Percentiles rank a stretch among this genome's conserved stretches.
These are phyloP conservation scores for Mucor plumbeus DNA, from an alignment of 371 early-diverging fungal genomes.

Conservation along the genomic window DNA sequence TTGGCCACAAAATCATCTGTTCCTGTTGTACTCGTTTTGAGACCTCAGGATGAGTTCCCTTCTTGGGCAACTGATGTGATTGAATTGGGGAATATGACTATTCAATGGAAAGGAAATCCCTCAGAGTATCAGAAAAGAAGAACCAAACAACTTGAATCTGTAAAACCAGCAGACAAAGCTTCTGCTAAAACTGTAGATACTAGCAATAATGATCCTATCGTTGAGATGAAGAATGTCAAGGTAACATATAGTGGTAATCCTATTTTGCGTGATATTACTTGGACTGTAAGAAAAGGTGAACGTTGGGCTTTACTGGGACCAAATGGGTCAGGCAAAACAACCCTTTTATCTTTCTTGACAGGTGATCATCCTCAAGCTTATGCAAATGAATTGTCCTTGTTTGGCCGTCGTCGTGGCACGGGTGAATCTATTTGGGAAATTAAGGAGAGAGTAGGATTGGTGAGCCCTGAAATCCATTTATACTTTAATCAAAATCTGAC, in stretches of 20 bases:
- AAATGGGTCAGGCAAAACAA: slow-evolving; percentile 69
- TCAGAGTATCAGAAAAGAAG: slow-evolving; percentile 27
- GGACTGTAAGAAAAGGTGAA: slow-evolving; percentile 60
- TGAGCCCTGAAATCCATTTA: slow-evolving; percentile 65
- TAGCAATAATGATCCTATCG: slow-evolving; percentile 31
- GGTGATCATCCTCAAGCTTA: slow-evolving; percentile 74
- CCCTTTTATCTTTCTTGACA: slow-evolving; percentile 61
- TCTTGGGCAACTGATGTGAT: slow-evolving; percentile 62
- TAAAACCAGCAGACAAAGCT: background rate
- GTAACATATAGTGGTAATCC: slow-evolving; percentile 51
- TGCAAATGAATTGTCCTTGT: slow-evolving; percentile 59
- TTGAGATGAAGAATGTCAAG: slow-evolving; percentile 53
- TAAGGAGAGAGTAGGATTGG: slow-evolving; percentile 52
- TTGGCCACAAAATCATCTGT: slow-evolving; percentile 32
- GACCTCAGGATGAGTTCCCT: slow-evolving; percentile 66
- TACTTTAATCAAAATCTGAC: slow-evolving; percentile 56
- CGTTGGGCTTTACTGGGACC: slow-evolving; percentile 63
- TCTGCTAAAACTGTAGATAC: slow-evolving; percentile 3
- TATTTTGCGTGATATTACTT: slow-evolving; percentile 53
- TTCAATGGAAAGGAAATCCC: slow-evolving; percentile 36
- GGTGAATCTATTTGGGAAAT: slow-evolving; percentile 68
- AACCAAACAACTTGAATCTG: background rate
- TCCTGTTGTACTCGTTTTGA: slow-evolving; percentile 52
- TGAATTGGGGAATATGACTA: slow-evolving; percentile 37
- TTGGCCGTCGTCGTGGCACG: slow-evolving; percentile 62